phyloP scores from a whole-genome alignment of 2,329 filamentous ascomycete species.

The Exophiala calicioides region DNA sequence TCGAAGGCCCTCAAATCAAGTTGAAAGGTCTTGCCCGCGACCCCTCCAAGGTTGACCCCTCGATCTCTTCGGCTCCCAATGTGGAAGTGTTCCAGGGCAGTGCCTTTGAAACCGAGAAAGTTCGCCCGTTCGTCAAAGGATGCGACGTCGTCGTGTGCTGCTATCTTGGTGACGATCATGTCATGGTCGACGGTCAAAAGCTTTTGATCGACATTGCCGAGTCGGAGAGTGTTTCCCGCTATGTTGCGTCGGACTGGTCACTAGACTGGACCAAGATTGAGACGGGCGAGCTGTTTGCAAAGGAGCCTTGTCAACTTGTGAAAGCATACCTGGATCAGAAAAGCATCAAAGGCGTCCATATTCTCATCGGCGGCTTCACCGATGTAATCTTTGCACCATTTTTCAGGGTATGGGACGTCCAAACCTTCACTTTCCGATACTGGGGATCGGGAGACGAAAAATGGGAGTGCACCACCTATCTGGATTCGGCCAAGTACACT shows the following conservation, averaged over 20 bases:
- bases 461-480: slow-evolving; percentile 43
- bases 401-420: slow-evolving; percentile 32
- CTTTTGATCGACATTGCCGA: slow-evolving; percentile 45
- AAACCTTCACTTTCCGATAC: slow-evolving; percentile 34
- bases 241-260: slow-evolving; percentile 45
- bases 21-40: slow-evolving; percentile 37
- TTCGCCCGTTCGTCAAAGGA: slow-evolving; percentile 35
- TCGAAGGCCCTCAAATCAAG: slow-evolving; percentile 32
- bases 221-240: slow-evolving; percentile 38
- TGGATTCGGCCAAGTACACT: slow-evolving; percentile 41
- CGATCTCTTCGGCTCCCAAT: slow-evolving; percentile 20
- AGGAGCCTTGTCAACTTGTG: slow-evolving; percentile 46
- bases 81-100: slow-evolving; percentile 35
- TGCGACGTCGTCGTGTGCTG: slow-evolving; percentile 44
- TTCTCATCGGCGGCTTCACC: slow-evolving; percentile 44
- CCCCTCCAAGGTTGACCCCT: slow-evolving; percentile 31
- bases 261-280: slow-evolving; percentile 45
- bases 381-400: slow-evolving; percentile 37
- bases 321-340: slow-evolving; percentile 43
- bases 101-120: slow-evolving; percentile 30
- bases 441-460: slow-evolving; percentile 43
- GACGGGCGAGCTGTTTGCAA: slow-evolving; percentile 39
- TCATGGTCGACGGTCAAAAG: slow-evolving; percentile 48
- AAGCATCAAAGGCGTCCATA: slow-evolving; percentile 43
- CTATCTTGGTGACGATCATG: slow-evolving; percentile 41